A percentile compares a stretch with the other conserved stretches of the same genome.
phyloP scores from a whole-genome alignment of 192 early-diverging fungal genomes.

The Umbelopsis ramanniana region DNA sequence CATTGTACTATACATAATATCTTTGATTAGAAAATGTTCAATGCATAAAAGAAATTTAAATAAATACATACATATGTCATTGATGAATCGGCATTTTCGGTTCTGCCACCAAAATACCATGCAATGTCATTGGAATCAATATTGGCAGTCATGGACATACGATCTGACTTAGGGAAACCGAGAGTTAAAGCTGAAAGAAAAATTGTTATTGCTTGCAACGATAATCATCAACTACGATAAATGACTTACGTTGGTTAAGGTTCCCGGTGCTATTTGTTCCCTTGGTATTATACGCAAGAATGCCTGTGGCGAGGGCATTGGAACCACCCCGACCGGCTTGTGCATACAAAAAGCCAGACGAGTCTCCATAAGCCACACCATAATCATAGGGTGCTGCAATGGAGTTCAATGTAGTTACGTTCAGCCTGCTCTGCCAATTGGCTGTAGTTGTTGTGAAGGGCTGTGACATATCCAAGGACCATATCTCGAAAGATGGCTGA shows the following conservation, averaged over 20 bases:
- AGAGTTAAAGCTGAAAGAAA: background rate
- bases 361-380: constrained; percentile 9
- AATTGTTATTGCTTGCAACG: background rate
- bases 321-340: constrained; percentile 1
- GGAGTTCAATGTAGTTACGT: background rate
- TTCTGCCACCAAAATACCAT: constrained; percentile 4
- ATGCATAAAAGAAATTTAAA: background rate
- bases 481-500: constrained; percentile 2
- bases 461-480: constrained; percentile 9
- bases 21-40: background rate
- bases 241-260: background rate
- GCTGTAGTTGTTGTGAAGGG: background rate
- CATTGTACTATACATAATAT: background rate
- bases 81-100: background rate
- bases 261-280: no score
- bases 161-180: background rate
- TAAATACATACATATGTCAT: background rate
- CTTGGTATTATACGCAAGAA: background rate
- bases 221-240: background rate
- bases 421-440: background rate
- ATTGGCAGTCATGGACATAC: constrained; percentile 15
- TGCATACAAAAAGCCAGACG: background rate
- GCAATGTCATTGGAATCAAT: background rate
- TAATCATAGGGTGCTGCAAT: background rate
- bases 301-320: background rate